Evolutionary conservation across 192 early-diverging fungal species (phyloP).

Genomic region (Umbelopsis isabellina): DNA sequence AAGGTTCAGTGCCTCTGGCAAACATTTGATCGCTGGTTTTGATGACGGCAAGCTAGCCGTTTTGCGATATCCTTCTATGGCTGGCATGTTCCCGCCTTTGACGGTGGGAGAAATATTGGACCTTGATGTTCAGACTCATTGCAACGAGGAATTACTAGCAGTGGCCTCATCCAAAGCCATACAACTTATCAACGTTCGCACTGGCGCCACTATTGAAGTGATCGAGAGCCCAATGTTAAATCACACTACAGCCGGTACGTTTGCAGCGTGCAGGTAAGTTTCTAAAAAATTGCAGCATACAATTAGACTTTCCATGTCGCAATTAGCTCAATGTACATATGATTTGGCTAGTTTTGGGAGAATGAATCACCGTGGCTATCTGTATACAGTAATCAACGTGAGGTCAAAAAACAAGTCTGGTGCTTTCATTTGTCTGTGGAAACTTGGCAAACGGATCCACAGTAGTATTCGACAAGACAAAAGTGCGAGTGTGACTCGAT

Average conservation of each 20-base stretch:
- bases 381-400: not conserved
- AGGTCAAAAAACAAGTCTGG: not conserved
- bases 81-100: constrained; percentile 19
- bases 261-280: constrained; percentile 4
- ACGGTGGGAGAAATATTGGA: constrained; percentile 9
- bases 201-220: constrained; percentile 1
- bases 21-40: constrained; percentile 21
- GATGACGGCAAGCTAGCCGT: constrained; percentile 23
- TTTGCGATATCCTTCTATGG: constrained; percentile 10
- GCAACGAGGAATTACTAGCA: not conserved
- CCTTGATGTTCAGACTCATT: not conserved
- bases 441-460: not conserved
- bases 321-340: not conserved
- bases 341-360: not conserved
- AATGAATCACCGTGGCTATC: not conserved
- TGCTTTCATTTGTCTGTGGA: constrained; percentile 4
- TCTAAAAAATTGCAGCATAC: not conserved
- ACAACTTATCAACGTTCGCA: constrained; percentile 2
- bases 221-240: constrained; percentile 18
- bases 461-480: constrained; percentile 4
- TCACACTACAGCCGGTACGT: constrained; percentile 12
- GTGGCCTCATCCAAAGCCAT: constrained; percentile 6
- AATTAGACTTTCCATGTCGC: not conserved
- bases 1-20: constrained; percentile 24
- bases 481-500: constrained; percentile 3